Evolutionary conservation across 2,329 filamentous ascomycete genomes (phyloP).

Genomic region (Alternaria sp.): DNA sequence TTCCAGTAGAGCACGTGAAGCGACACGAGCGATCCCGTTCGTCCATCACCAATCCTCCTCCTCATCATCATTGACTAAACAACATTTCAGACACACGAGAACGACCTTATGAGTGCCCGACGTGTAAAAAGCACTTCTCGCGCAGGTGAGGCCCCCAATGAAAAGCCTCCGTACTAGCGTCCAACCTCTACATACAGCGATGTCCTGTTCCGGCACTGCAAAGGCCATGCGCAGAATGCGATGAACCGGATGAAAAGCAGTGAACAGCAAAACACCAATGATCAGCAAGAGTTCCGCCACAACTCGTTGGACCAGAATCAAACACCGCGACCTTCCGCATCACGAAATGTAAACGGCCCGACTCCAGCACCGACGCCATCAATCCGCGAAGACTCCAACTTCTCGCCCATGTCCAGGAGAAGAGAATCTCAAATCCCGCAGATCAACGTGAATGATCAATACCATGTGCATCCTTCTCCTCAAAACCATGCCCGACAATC

Average conservation of each 20-base stretch:
- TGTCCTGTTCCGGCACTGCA: constrained; percentile 62
- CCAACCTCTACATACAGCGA: constrained; percentile 51
- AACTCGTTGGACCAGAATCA: constrained; percentile 30
- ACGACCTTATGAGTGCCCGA: constrained; percentile 62
- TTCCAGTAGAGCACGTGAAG: constrained; percentile 59
- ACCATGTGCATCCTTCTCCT: constrained; percentile 25
- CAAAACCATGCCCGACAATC: constrained; percentile 26
- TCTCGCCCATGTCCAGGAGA: constrained; percentile 40
- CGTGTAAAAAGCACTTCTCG: constrained; percentile 64
- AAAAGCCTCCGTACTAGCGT: constrained; percentile 21
- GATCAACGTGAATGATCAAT: constrained; percentile 31
- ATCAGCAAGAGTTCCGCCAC: constrained; percentile 31
- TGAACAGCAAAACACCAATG: constrained; percentile 40
- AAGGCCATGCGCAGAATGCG: constrained; percentile 58
- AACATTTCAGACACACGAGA: constrained; percentile 60
- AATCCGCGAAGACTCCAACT: constrained; percentile 34
- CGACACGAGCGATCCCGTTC: constrained; percentile 64
- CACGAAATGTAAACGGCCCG: constrained; percentile 31
- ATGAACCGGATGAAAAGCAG: constrained; percentile 48
- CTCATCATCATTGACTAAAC: constrained; percentile 31
- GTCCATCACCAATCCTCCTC: constrained; percentile 27
- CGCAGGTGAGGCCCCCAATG: constrained; percentile 55
- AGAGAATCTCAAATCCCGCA: constrained; percentile 38
- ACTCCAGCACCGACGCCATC: constrained; percentile 33
- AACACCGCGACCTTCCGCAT: constrained; percentile 24